Evolutionary conservation across 2,329 filamentous ascomycete genomes (phyloP).

Genomic region (Uncinocarpus reesii): DNA sequence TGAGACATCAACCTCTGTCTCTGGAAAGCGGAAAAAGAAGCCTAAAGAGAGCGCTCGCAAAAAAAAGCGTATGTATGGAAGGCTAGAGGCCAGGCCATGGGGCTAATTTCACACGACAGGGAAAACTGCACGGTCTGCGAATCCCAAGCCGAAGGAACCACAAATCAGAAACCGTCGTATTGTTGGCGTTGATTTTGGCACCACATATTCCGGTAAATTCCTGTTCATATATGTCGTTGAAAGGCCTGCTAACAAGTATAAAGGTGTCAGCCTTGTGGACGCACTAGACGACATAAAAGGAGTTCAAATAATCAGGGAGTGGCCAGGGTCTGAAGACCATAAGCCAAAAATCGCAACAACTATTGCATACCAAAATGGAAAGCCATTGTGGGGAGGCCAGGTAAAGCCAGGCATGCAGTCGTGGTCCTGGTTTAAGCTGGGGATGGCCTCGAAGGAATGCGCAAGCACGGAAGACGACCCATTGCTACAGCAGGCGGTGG

Average conservation of each 20-base stretch:
- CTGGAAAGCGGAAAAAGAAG: no score
- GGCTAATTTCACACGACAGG: no score
- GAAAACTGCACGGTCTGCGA: not conserved
- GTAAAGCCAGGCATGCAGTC: slow-evolving; percentile 3
- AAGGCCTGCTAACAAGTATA: not conserved
- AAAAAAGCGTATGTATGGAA: no score
- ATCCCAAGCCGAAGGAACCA: slow-evolving; percentile 4
- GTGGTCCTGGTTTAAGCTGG: slow-evolving; percentile 19
- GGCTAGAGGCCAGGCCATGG: no score
- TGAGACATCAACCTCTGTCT: no score
- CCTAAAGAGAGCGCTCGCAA: no score
- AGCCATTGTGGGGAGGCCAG: slow-evolving; percentile 15
- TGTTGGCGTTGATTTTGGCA: slow-evolving; percentile 19
- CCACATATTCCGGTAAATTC: slow-evolving; percentile 16
- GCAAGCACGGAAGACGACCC: slow-evolving; percentile 15
- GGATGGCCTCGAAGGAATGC: slow-evolving; percentile 10
- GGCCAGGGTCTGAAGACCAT: slow-evolving; percentile 13
- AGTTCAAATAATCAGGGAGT: slow-evolving; percentile 12
- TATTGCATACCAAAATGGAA: slow-evolving; percentile 29
- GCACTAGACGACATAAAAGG: not conserved
- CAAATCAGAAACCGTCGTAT: slow-evolving; percentile 10
- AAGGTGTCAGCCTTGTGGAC: slow-evolving; percentile 10
- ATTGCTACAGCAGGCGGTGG: slow-evolving; percentile 12
- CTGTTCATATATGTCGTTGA: not conserved
- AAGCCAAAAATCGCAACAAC: slow-evolving; percentile 14